phyloP scores from a whole-genome alignment of 1,284 basidiomycete genomes.

The Gomphus bonarii region DNA sequence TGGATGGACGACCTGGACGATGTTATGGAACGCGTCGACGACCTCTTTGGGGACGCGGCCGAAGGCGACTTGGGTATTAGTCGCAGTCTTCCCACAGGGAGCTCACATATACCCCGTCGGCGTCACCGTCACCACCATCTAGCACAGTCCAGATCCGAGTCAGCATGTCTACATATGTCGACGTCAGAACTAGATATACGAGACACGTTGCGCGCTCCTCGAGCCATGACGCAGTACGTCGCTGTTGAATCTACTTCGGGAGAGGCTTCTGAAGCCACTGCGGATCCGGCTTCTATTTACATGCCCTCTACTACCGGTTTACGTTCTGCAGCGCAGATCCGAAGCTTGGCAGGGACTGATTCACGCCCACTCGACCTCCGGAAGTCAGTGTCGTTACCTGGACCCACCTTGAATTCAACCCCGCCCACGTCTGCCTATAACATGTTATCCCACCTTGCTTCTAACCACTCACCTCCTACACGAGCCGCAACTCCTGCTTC shows the following conservation, averaged over 20 bases:
- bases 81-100: constrained; percentile 37
- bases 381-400: constrained; percentile 8
- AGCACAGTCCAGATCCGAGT: constrained; percentile 17
- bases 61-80: constrained; percentile 31
- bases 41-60: constrained; percentile 31
- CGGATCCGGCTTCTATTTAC: constrained; percentile 39
- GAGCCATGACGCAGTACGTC: constrained; percentile 63
- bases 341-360: constrained; percentile 17
- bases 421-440: constrained; percentile 41
- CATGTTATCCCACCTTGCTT: constrained; percentile 44
- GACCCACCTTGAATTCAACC: constrained; percentile 15
- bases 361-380: constrained; percentile 9
- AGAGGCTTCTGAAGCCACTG: constrained; percentile 30
- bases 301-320: constrained; percentile 65
- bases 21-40: constrained; percentile 51
- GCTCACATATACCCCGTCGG: constrained; percentile 18
- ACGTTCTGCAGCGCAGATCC: constrained; percentile 32
- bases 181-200: constrained; percentile 15
- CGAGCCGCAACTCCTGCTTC: constrained; percentile 20
- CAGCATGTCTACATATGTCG: constrained; percentile 38
- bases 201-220: constrained; percentile 37
- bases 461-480: constrained; percentile 10
- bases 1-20: constrained; percentile 63
- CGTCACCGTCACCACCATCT: constrained; percentile 17
- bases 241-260: constrained; percentile 15